Evolutionary conservation across 1,284 basidiomycete species (phyloP), one percentile per base, ranked within the genome.

Genomic region (Pseudozyma tsukubaensis): DNA sequence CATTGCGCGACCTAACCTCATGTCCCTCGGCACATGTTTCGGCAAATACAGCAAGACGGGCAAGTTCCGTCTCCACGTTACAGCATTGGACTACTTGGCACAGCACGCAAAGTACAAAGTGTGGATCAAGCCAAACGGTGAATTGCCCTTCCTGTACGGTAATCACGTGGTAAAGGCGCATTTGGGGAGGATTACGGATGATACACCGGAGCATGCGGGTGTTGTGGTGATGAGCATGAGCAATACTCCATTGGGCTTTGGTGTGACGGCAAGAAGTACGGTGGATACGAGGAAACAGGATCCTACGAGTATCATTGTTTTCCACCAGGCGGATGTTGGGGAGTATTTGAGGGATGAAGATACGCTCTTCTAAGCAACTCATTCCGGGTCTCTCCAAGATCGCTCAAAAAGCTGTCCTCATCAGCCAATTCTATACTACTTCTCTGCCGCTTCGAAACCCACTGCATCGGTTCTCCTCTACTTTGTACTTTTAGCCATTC

Each of bases 111-210:
- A 97, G 86, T 94, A 95, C 88, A 99, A 99, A 89, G 90, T 98
- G 39, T 99, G 97, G 97, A 96, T 99, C 85, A 99, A 99, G 86
- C 92, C 95, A 14, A 97, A 99, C 74, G 97, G 97, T 82, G 97
- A 99, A 86, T 94, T 99, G 90, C 97, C 97, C 2, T 99, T 97
- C 88, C 87, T 99, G 52, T 99, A 99, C 83, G 97, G 97, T 60
- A 99, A 99, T 85, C 95, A 99, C 87, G 92, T 99, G 68, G 90
- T 98, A 75, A 99, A 99, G 86, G 97, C 97, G 34, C 97, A 99
- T 85, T 88, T 99, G 29, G 96, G 97, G n/a, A 89, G 96, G 77
- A 98, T 99, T 84, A 98, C 97, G 55, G 97, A 99, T 85, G 97
- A 99, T 83, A 97, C 95, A 5, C 95, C 96, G 13, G 97, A 99